Conservation (phyloP, 352 stramenopile species). For the Heterotrichella gracilis region DNA sequence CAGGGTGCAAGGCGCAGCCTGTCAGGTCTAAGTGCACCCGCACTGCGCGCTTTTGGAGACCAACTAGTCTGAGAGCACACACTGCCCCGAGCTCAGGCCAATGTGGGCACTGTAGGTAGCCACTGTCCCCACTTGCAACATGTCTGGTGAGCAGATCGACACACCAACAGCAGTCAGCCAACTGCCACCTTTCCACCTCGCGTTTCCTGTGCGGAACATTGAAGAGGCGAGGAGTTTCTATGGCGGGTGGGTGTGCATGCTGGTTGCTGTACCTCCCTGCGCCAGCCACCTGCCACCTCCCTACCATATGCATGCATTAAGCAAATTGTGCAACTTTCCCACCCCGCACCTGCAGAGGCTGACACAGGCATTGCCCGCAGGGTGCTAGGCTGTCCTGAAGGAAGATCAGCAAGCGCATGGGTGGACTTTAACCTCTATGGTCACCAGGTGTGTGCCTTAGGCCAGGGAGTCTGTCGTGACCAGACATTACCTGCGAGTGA, state of each 20-base stretch:
- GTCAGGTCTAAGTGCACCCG: too few relatives aligned
- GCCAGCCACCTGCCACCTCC: conserved; percentile 55
- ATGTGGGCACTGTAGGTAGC: too few relatives aligned
- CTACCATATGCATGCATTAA: conserved; percentile 46
- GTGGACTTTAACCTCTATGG: conserved; percentile 32
- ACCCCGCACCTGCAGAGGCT: too few relatives aligned
- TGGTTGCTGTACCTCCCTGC: background rate
- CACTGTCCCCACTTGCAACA: too few relatives aligned
- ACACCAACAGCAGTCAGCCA: background rate
- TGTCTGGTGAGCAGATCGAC: too few relatives aligned
- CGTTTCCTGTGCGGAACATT: conserved; percentile 70
- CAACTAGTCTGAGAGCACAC: too few relatives aligned
- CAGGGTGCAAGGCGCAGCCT: too few relatives aligned
- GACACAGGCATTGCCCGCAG: too few relatives aligned
- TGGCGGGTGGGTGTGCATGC: background rate
- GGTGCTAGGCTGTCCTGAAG: conserved; percentile 25
- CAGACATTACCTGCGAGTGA: conserved; percentile 31
- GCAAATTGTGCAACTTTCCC: conserved; percentile 46
- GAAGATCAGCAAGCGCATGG: conserved; percentile 2
- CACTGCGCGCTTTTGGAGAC: too few relatives aligned
- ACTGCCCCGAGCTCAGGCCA: too few relatives aligned
- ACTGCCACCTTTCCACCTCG: conserved; percentile 38
- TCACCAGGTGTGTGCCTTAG: conserved; percentile 37
- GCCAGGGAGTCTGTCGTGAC: conserved; percentile 56
- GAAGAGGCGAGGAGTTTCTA: conserved; percentile 18